Evolutionary conservation across 1,284 basidiomycete species (phyloP), one percentile per base, ranked within the genome.

Genomic region (Sporisorium exsertum): DNA sequence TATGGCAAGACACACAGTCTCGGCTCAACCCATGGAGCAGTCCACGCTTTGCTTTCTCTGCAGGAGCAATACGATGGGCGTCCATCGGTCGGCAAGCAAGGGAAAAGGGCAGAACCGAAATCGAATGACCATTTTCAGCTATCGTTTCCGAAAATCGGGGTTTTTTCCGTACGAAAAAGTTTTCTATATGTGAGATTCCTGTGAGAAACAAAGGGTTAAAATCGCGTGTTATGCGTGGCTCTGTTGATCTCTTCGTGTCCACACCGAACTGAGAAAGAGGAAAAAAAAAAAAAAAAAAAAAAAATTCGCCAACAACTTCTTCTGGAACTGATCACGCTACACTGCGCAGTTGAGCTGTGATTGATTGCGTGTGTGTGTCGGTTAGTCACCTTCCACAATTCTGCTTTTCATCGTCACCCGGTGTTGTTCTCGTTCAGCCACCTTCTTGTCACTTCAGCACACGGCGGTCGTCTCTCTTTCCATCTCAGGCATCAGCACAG

Each of bases 321-420:
- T 64, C 51, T 58, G 45, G 50, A 5, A 40, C 37, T 33, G 61
- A 63, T 64, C 63, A 64, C 63, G 53, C 56, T 55, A 57, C 56
- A 7, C 42, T 52, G 29, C 32, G 20, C 33, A 12, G 18, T 26
- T 37, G 8, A 12, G 37, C 37, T 40, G 37, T 53, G 12, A n/a
- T 22, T 46, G 37, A 9, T 20, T 54, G 46, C 35, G 59, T 35
- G 50, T 33, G 43, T 37, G 5, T 4, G 37, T 61, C 49, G 32
- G 49, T 45, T n/a, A 43, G 12, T 46, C 22, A n/a, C n/a, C n/a
- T n/a, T n/a, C n/a, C n/a, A 52, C 22, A 29, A 5, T 46, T 16
- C 1, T 24, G 5, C 13, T 16, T 33, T 47, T 35, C 27, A n/a
- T 46, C 32, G 15, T 20, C 47, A 50, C 29, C 12, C 12, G n/a